phyloP scores from a whole-genome alignment of 257 asterid genomes.

The Solanum pinnatisectum region DNA sequence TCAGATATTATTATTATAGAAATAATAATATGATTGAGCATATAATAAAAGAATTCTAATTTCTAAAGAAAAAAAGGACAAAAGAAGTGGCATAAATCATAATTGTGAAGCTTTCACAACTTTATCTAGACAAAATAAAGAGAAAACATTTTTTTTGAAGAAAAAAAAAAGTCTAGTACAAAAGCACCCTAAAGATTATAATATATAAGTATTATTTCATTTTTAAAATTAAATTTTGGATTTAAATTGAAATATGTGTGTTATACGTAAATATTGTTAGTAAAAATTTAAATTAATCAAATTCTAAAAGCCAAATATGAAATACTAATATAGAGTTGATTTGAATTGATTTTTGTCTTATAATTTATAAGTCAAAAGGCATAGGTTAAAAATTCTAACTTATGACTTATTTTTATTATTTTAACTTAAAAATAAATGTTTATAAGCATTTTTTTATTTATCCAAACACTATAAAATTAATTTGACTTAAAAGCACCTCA shows the following conservation, averaged over 20 bases:
- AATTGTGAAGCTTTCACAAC: constrained; percentile 15
- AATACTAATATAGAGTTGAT: too few species aligned
- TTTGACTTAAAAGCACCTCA: not conserved
- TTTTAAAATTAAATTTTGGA: not conserved
- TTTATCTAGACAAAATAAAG: not conserved
- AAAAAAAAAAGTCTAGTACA: too few species aligned
- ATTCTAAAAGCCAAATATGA: not conserved
- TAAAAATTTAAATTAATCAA: not conserved
- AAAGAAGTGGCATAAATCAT: constrained; percentile 38
- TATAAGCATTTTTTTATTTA: too few species aligned
- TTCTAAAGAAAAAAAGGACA: not conserved
- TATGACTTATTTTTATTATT: not conserved
- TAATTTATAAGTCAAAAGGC: too few species aligned
- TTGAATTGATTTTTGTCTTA: not conserved
- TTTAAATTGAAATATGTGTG: not conserved
- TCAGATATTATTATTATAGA: not conserved
- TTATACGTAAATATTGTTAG: not conserved
- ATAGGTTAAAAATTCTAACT: too few species aligned
- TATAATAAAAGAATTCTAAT: not conserved
- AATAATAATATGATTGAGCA: not conserved
- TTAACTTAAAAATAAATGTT: not conserved
- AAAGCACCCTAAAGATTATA: not conserved
- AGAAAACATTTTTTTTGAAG: not conserved
- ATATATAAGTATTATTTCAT: not conserved
- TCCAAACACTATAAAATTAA: not conserved